phyloP scores from a whole-genome alignment of 768 basidiomycete genomes.

The Boletales sp. region DNA sequence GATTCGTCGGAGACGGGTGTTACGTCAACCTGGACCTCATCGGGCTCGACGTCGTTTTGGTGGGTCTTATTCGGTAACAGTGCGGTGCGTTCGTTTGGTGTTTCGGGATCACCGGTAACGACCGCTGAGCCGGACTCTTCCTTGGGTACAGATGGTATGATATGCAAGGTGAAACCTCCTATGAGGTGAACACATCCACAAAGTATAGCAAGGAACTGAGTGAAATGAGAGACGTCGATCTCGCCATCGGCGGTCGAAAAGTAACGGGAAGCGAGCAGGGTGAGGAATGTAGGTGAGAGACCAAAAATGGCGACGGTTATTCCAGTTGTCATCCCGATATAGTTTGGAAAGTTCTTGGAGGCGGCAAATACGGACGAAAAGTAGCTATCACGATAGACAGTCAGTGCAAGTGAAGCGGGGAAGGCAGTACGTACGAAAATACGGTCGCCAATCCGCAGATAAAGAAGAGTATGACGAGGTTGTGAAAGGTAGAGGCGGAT shows the following conservation, averaged over 20 bases:
- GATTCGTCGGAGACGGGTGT: slow-evolving; percentile 24
- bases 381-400: slow-evolving; percentile 36
- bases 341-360: slow-evolving; percentile 62
- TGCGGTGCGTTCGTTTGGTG: slow-evolving; percentile 26
- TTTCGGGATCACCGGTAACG: slow-evolving; percentile 13
- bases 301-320: slow-evolving; percentile 71
- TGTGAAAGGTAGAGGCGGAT: slow-evolving; percentile 44
- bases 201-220: slow-evolving; percentile 54
- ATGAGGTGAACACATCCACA: slow-evolving; percentile 51
- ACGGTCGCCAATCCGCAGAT: slow-evolving; percentile 66
- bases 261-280: slow-evolving; percentile 55
- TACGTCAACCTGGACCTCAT: slow-evolving; percentile 18
- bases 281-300: slow-evolving; percentile 75
- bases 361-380: slow-evolving; percentile 77
- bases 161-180: slow-evolving; percentile 46
- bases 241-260: slow-evolving; percentile 50
- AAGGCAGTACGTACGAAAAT: slow-evolving; percentile 56
- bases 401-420: slow-evolving; percentile 2
- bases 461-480: slow-evolving; percentile 56
- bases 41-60: slow-evolving; percentile 2
- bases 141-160: slow-evolving; percentile 8
- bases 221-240: slow-evolving; percentile 47
- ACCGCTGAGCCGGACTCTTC: neutral
- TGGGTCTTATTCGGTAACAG: slow-evolving; percentile 29
- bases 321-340: slow-evolving; percentile 65